phyloP scores from a whole-genome alignment of 352 stramenopile genomes.

The Pythium scleroteichum region DNA sequence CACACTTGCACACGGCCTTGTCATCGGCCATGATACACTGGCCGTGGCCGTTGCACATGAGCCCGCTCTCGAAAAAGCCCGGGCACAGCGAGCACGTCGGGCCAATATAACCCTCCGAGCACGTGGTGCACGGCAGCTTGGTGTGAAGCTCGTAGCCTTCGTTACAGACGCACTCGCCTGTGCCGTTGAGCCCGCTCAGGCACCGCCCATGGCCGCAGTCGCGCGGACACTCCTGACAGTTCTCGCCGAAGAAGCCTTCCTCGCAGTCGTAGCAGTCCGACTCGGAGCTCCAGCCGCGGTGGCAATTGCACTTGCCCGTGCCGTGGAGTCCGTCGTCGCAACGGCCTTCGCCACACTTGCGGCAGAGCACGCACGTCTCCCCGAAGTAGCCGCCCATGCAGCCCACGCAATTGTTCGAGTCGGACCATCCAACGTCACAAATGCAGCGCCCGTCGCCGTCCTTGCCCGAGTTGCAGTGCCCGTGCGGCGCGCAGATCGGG shows the following conservation, averaged over 20 bases:
- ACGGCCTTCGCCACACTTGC: constrained; percentile 74
- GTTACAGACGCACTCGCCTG: constrained; percentile 75
- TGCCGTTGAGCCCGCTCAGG: constrained; percentile 74
- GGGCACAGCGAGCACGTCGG: constrained; percentile 69
- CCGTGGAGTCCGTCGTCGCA: constrained; percentile 82
- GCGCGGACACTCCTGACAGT: constrained; percentile 61
- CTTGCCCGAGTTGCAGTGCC: constrained; percentile 79
- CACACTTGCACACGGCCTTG: constrained; percentile 65
- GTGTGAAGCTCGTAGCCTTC: constrained; percentile 68
- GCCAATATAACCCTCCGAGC: constrained; percentile 76
- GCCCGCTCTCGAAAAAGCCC: constrained; percentile 68
- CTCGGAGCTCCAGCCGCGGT: constrained; percentile 67
- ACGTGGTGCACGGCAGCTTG: constrained; percentile 70
- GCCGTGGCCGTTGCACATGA: constrained; percentile 72
- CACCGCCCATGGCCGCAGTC: constrained; percentile 81
- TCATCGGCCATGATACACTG: constrained; percentile 56
- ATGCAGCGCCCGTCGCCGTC: constrained; percentile 85
- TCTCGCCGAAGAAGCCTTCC: constrained; percentile 77
- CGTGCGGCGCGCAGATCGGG: constrained; percentile 82
- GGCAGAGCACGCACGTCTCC: constrained; percentile 66
- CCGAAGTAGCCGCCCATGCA: constrained; percentile 86
- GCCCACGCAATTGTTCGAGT: constrained; percentile 88
- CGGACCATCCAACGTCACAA: constrained; percentile 82
- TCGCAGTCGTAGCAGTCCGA: constrained; percentile 87
- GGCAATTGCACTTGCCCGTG: constrained; percentile 80